Conservation (phyloP, 345 rosid genomes). For the Eucalyptus sp. region DNA sequence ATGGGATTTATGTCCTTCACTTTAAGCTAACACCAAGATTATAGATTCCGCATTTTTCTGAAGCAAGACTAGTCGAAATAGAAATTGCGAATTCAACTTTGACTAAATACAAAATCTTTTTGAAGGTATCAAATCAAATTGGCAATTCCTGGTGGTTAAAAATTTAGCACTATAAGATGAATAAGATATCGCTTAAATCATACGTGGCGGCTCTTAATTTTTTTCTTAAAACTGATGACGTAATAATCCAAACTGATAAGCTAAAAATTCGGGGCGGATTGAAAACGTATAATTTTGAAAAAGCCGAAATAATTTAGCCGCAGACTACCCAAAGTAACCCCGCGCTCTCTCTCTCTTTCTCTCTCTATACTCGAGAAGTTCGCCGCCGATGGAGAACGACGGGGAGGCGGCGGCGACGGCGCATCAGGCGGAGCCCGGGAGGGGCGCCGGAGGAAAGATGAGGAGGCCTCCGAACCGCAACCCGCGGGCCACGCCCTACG, state of each 20-base stretch:
- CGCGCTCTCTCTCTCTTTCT: neutral
- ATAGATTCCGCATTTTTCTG: neutral
- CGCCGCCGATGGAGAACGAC: neutral
- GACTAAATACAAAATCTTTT: neutral
- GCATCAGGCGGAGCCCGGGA: neutral
- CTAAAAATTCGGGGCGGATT: neutral
- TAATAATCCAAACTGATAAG: neutral
- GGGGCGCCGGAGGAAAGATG: constrained; percentile 63
- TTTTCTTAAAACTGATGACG: neutral
- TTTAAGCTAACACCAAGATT: neutral
- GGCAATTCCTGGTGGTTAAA: neutral
- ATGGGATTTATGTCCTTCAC: neutral
- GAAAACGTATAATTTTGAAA: neutral
- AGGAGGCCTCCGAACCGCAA: constrained; percentile 28
- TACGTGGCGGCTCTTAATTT: neutral
- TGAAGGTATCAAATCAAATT: neutral
- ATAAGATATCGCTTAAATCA: neutral
- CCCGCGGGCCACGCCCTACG: constrained; percentile 39
- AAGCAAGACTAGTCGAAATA: neutral
- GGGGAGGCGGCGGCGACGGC: constrained; percentile 28
- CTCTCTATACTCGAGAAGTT: neutral
- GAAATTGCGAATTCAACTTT: neutral
- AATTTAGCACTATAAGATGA: neutral
- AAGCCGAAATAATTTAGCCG: neutral
- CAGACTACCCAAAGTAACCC: neutral